phyloP scores from a whole-genome alignment of 2,329 filamentous ascomycete species.

The Penicillium sp. region DNA sequence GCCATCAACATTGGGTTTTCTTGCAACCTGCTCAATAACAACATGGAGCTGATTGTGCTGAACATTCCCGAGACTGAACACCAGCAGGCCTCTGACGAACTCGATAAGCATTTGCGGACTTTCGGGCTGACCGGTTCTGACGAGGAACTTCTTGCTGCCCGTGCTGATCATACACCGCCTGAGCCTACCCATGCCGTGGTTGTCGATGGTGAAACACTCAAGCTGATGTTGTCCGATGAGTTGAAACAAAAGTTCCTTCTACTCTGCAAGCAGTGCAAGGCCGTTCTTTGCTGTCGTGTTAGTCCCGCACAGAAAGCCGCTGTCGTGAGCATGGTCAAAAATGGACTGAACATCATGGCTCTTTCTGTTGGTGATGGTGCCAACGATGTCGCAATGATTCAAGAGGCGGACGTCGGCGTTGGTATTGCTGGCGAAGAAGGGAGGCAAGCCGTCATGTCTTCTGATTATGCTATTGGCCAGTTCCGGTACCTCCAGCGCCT shows the following conservation, averaged over 20 bases:
- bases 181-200: slow-evolving; percentile 82
- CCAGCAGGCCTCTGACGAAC: slow-evolving; percentile 55
- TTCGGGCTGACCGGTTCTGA: slow-evolving; percentile 79
- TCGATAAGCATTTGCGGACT: slow-evolving; percentile 61
- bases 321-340: slow-evolving; percentile 93
- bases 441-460: slow-evolving; percentile 88
- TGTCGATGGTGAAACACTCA: slow-evolving; percentile 88
- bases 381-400: slow-evolving; percentile 96
- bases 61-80: slow-evolving; percentile 70
- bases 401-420: slow-evolving; percentile 92
- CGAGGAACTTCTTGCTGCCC: slow-evolving; percentile 70
- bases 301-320: slow-evolving; percentile 93
- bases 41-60: slow-evolving; percentile 91
- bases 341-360: slow-evolving; percentile 90
- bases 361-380: slow-evolving; percentile 86
- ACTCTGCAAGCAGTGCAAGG: slow-evolving; percentile 92
- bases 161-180: slow-evolving; percentile 75
- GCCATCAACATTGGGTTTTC: slow-evolving; percentile 99
- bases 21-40: slow-evolving; percentile 91
- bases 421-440: slow-evolving; percentile 91
- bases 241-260: slow-evolving; percentile 87
- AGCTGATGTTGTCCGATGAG: slow-evolving; percentile 71
- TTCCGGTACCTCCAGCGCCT: slow-evolving; percentile 80
- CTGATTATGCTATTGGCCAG: slow-evolving; percentile 89
- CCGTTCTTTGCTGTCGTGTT: slow-evolving; percentile 93